Conservation (phyloP, 208 protist species). For the Leptomonas pyrrhocoris region DNA sequence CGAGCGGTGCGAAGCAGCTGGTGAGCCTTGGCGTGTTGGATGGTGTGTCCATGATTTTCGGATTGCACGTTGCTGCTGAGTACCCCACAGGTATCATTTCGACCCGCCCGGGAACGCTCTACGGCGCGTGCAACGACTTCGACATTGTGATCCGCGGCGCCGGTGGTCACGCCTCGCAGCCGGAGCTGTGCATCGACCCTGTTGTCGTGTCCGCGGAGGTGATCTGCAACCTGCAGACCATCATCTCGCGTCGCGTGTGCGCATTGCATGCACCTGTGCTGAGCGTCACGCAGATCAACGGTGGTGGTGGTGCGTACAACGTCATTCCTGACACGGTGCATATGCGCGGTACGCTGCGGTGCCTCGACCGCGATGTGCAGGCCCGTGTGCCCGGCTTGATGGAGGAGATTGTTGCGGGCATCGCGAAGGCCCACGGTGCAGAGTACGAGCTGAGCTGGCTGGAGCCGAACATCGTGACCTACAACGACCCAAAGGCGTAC, state of each 20-base stretch:
- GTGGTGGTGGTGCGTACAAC: constrained; percentile 66
- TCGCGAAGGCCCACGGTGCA: constrained; percentile 53
- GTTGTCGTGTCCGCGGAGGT: constrained; percentile 67
- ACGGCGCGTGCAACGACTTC: constrained; percentile 66
- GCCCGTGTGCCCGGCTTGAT: background rate
- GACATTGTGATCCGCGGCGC: constrained; percentile 68
- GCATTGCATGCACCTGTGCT: constrained; percentile 62
- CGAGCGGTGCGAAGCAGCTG: constrained; percentile 63
- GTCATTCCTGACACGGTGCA: constrained; percentile 74
- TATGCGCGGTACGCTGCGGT: constrained; percentile 69
- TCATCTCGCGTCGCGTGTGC: constrained; percentile 68
- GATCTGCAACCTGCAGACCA: constrained; percentile 61
- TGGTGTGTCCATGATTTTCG: constrained; percentile 70
- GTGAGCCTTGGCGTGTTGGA: constrained; percentile 54
- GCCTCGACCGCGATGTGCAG: constrained; percentile 43
- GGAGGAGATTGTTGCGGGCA: constrained; percentile 10
- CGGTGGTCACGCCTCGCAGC: constrained; percentile 72
- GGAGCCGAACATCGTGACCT: constrained; percentile 83
- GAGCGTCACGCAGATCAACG: constrained; percentile 57
- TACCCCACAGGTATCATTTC: constrained; percentile 28
- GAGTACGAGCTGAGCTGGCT: constrained; percentile 68
- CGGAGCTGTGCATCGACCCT: constrained; percentile 69
- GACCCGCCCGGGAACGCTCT: constrained; percentile 40
- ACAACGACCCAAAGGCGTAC: constrained; percentile 71
- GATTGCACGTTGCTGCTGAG: constrained; percentile 43